Percentiles rank a stretch among this genome's conserved stretches.
Conservation (phyloP, 1,284 basidiomycete genomes). For the Agroathelia rolfsii region DNA sequence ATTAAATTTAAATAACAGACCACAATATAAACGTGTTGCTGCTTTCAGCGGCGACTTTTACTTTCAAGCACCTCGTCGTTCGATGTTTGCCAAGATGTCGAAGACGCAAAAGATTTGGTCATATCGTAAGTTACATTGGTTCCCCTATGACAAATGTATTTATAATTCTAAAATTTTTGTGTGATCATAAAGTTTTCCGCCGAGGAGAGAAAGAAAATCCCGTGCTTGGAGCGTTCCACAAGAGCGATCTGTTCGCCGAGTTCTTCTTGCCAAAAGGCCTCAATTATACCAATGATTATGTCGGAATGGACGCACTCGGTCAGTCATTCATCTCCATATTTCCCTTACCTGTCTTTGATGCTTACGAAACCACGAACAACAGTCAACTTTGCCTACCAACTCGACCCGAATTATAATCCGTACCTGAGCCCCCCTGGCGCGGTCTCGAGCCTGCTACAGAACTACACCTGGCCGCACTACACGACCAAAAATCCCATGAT, state of each 20-base stretch:
- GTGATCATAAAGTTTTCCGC: no score
- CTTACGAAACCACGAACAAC: background rate
- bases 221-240: conserved; percentile 11
- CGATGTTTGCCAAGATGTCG: conserved; percentile 4
- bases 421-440: no score
- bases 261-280: conserved; percentile 14
- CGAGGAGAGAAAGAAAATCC: no score
- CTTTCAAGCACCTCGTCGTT: conserved; percentile 10
- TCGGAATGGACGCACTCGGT: conserved; percentile 14
- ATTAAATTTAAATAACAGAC: no score
- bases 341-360: background rate
- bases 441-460: no score
- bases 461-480: no score
- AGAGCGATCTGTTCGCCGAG: conserved; percentile 13
- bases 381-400: conserved; percentile 13
- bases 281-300: conserved; percentile 9
- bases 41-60: conserved; percentile 10
- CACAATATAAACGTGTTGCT: conserved; percentile 11
- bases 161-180: no score
- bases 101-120: conserved; percentile 4
- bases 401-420: no score
- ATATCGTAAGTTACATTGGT: conserved; percentile 6
- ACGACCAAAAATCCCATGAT: no score
- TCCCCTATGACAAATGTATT: background rate
- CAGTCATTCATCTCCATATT: background rate